Evolutionary conservation across 306 rosid species (phyloP).

Genomic region (Citrullus mucosospermus): DNA sequence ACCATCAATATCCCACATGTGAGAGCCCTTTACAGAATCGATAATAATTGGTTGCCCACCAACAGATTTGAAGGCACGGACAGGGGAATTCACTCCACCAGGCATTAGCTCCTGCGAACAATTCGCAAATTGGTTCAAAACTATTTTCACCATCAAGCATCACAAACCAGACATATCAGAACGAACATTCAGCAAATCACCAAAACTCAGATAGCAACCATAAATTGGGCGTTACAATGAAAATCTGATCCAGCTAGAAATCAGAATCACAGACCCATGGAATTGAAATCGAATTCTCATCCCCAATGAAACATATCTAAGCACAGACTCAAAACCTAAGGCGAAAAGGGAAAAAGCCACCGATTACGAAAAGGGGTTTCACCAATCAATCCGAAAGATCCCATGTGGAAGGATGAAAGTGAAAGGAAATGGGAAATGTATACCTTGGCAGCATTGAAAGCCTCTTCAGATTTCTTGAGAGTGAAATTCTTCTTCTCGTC

Average conservation of each 20-base stretch:
- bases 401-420: not conserved
- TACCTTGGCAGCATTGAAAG: slow-evolving; percentile 85
- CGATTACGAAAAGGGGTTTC: not conserved
- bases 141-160: not conserved
- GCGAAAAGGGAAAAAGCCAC: not conserved
- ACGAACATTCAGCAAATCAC: not conserved
- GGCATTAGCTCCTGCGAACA: slow-evolving; percentile 70
- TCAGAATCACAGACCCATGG: not conserved
- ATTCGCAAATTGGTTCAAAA: not conserved
- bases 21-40: slow-evolving; percentile 84
- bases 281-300: not conserved
- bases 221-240: not conserved
- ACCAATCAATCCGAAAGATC: not conserved
- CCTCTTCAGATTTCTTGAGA: slow-evolving; percentile 74
- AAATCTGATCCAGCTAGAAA: not conserved
- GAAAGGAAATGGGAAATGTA: not conserved
- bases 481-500: slow-evolving; percentile 55
- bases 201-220: not conserved
- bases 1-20: slow-evolving; percentile 88
- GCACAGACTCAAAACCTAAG: not conserved
- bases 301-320: not conserved
- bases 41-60: slow-evolving; percentile 84
- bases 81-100: slow-evolving; percentile 95
- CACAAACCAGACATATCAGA: not conserved
- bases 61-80: slow-evolving; percentile 90